Conservation (phyloP, 78 protist species). For the Thecamonas trahens region DNA sequence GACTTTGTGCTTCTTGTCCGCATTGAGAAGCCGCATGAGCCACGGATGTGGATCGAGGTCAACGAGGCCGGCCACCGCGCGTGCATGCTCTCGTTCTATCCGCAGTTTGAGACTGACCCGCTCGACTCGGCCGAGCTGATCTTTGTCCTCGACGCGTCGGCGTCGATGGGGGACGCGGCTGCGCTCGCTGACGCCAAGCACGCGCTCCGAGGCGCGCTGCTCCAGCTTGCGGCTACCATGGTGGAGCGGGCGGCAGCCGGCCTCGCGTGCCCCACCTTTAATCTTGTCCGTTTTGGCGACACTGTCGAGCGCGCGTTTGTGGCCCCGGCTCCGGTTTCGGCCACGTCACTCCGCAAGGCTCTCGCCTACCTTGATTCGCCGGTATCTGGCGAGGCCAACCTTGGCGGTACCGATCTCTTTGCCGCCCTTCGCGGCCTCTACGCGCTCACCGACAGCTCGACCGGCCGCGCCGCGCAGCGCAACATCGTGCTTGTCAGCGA, state of each 20-base stretch:
- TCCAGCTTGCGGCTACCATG: not conserved
- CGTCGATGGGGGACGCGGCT: constrained; percentile 22
- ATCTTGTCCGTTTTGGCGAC: constrained; percentile 26
- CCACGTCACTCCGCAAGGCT: not conserved
- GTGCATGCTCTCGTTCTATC: constrained; percentile 49
- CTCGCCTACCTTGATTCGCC: not conserved
- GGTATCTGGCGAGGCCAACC: not conserved
- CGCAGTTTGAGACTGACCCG: constrained; percentile 22
- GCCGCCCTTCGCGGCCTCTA: not conserved
- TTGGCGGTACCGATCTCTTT: not conserved
- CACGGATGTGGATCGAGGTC: constrained; percentile 60
- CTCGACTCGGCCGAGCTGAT: not conserved
- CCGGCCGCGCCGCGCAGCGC: not conserved
- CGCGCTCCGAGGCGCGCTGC: not conserved
- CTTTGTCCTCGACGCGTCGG: constrained; percentile 25
- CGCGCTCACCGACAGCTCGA: not conserved
- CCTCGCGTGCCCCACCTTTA: constrained; percentile 1
- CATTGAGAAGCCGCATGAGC: constrained; percentile 31
- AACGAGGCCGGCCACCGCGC: constrained; percentile 36
- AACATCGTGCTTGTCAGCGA: not conserved
- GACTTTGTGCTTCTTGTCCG: constrained; percentile 49
- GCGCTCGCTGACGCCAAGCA: not conserved
- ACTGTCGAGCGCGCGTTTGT: not conserved
- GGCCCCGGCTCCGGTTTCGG: too few relatives aligned
- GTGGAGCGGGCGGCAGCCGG: too few relatives aligned